phyloP scores from a whole-genome alignment of 768 basidiomycete genomes.

The Lentinus brumalis region DNA sequence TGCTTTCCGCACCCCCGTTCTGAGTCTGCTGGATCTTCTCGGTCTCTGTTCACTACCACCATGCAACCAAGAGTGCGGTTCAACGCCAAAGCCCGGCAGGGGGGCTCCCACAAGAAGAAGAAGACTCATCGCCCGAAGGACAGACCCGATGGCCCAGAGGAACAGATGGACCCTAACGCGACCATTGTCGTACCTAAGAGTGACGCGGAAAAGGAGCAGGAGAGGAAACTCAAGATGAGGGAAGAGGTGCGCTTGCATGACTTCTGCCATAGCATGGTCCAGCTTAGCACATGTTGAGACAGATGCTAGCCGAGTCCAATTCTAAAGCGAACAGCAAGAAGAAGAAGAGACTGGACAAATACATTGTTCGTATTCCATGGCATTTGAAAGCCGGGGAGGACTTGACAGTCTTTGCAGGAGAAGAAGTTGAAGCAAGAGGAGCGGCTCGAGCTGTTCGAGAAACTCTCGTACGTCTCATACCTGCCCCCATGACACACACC shows the following conservation, averaged over 20 bases:
- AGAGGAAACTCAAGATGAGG: slow-evolving; percentile 58
- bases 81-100: slow-evolving; percentile 31
- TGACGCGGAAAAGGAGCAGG: slow-evolving; percentile 59
- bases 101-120: slow-evolving; percentile 32
- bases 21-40: not conserved
- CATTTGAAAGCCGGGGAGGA: not conserved
- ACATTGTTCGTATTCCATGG: slow-evolving; percentile 62
- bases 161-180: slow-evolving; percentile 54
- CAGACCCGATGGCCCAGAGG: slow-evolving; percentile 18
- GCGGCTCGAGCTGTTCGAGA: slow-evolving; percentile 72
- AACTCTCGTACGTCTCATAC: slow-evolving; percentile 65
- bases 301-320: slow-evolving; percentile 50
- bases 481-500: not conserved
- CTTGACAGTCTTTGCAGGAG: slow-evolving; percentile 51
- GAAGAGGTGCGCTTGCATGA: slow-evolving; percentile 53
- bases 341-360: slow-evolving; percentile 87
- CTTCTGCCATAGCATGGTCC: not conserved
- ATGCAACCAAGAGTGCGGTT: slow-evolving; percentile 18
- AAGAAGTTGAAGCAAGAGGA: slow-evolving; percentile 94
- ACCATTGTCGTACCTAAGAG: slow-evolving; percentile 60
- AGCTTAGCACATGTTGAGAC: not conserved
- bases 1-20: not conserved
- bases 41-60: too few species aligned
- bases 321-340: slow-evolving; percentile 83
- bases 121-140: slow-evolving; percentile 23